A percentile compares a stretch with the other conserved stretches of the same genome.
Conservation (phyloP, 176 grass and related monocot species). For the Lolium multiflorum region DNA sequence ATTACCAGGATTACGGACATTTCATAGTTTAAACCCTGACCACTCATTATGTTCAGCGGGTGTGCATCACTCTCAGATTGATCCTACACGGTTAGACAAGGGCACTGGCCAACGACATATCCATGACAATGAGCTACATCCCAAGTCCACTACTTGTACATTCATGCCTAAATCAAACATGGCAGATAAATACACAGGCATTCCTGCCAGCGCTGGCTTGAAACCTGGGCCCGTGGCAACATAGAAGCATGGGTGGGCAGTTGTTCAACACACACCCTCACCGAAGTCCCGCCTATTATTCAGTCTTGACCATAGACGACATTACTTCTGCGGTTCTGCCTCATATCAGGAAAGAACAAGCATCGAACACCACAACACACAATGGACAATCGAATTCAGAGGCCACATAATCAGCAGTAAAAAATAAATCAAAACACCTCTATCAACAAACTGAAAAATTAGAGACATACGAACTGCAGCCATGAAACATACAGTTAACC, state of each 20-base stretch:
- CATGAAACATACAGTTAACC: neutral
- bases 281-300: neutral
- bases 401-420: neutral
- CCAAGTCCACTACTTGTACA: conserved; percentile 5
- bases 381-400: neutral
- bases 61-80: neutral
- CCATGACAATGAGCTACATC: neutral
- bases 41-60: conserved; percentile 5
- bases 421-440: neutral
- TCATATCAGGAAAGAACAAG: neutral
- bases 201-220: neutral
- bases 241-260: neutral
- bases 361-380: neutral
- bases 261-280: neutral
- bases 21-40: neutral
- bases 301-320: neutral
- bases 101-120: neutral
- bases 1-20: neutral
- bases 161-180: neutral
- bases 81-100: conserved; percentile 6
- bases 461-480: neutral
- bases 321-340: neutral
- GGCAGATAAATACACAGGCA: neutral
- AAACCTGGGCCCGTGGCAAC: neutral
- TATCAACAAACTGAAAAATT: neutral